Conservation (phyloP, 352 stramenopile species). For the Phytophthora citrophthora region DNA sequence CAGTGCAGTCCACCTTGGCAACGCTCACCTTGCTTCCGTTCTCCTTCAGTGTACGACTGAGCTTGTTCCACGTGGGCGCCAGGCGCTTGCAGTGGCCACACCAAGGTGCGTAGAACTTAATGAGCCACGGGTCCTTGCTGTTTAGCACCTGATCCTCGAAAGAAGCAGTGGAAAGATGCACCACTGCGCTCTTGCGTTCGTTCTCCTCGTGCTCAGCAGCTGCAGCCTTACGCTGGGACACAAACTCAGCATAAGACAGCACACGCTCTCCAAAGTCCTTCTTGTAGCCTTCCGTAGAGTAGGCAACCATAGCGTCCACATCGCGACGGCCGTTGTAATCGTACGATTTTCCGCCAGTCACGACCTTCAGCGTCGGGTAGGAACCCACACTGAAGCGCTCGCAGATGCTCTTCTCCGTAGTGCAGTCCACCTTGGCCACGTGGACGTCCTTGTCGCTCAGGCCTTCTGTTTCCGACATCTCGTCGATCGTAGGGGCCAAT, state of each 20-base stretch:
- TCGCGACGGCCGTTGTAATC: conserved; percentile 78
- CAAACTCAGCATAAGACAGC: conserved; percentile 62
- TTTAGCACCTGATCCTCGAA: conserved; percentile 72
- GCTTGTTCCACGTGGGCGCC: conserved; percentile 72
- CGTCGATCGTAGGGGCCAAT: conserved; percentile 67
- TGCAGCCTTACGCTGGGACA: conserved; percentile 42
- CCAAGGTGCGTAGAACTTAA: conserved; percentile 88
- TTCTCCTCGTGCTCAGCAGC: conserved; percentile 61
- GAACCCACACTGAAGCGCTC: conserved; percentile 83
- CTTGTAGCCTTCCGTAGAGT: conserved; percentile 68
- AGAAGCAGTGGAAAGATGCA: conserved; percentile 51
- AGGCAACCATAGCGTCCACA: conserved; percentile 57
- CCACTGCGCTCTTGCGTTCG: conserved; percentile 58
- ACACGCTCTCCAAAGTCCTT: conserved; percentile 68
- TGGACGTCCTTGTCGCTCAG: conserved; percentile 48
- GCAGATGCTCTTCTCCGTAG: conserved; percentile 70
- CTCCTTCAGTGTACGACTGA: conserved; percentile 73
- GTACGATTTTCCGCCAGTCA: conserved; percentile 63
- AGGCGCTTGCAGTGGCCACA: conserved; percentile 85
- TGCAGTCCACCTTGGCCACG: conserved; percentile 85
- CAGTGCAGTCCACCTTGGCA: conserved; percentile 81
- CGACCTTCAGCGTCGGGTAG: conserved; percentile 85
- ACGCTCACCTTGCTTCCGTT: conserved; percentile 62
- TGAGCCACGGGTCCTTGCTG: conserved; percentile 70
- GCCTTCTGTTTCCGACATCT: conserved; percentile 48